phyloP scores from a whole-genome alignment of 2,329 filamentous ascomycete genomes.

The Coniochaeta sp. region DNA sequence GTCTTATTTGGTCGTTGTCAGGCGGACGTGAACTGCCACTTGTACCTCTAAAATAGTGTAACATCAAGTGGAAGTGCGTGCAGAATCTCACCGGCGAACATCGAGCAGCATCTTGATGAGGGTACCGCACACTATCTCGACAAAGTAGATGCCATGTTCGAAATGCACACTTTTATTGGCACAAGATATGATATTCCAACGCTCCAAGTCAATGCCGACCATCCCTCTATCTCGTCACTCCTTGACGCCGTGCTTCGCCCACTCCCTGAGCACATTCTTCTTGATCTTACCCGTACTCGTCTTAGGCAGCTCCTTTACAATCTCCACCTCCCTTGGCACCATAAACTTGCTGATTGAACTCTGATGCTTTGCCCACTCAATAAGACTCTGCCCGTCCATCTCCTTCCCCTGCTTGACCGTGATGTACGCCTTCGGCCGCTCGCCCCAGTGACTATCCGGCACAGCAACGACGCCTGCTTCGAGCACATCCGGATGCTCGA shows the following conservation, averaged over 20 bases:
- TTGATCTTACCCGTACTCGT: constrained; percentile 94
- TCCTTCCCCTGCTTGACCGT: constrained; percentile 64
- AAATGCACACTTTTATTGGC: no score
- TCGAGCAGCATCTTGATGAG: no score
- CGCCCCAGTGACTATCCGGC: constrained; percentile 85
- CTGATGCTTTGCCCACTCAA: constrained; percentile 77
- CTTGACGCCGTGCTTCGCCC: constrained; percentile 51
- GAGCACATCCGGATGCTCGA: constrained; percentile 79
- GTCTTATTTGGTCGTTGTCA: no score
- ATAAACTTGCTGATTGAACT: constrained; percentile 86
- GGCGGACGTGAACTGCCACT: no score
- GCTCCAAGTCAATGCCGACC: no score
- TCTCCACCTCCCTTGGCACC: constrained; percentile 65
- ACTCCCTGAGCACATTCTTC: constrained; percentile 87
- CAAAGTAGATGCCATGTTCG: no score
- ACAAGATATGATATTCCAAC: background rate
- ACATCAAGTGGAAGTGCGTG: no score
- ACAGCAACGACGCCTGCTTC: constrained; percentile 90
- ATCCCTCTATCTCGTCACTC: background rate
- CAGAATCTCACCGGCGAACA: no score
- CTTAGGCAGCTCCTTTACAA: constrained; percentile 86
- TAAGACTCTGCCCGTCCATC: constrained; percentile 60
- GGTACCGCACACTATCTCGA: no score
- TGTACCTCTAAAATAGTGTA: no score
- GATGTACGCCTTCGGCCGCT: constrained; percentile 89